Conservation (phyloP, 2,329 filamentous ascomycete species). For the Daldinia sp. region DNA sequence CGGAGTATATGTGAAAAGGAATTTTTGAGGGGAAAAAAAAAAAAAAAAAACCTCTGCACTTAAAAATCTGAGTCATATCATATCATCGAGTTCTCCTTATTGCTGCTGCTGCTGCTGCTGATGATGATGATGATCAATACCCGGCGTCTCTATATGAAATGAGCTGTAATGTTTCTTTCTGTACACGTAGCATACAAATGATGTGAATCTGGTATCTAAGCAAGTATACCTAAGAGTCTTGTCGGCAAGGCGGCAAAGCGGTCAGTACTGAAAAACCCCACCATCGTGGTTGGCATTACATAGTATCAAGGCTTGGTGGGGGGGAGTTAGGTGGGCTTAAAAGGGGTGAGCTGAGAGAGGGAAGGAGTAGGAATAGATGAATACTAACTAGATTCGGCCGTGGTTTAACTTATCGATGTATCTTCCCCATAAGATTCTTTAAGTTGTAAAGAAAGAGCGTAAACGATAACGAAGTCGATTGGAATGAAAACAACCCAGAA, state of each 20-base stretch:
- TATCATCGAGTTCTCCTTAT: not conserved
- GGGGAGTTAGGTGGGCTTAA: slow-evolving; percentile 16
- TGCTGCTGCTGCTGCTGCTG: not conserved
- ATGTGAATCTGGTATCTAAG: slow-evolving; percentile 17
- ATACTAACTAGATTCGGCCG: slow-evolving; percentile 11
- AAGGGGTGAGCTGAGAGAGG: slow-evolving; percentile 12
- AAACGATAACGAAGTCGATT: not conserved
- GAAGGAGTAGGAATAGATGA: slow-evolving; percentile 19
- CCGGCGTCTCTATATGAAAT: slow-evolving; percentile 3
- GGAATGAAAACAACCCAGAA: not conserved
- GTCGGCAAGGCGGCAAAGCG: slow-evolving; percentile 33
- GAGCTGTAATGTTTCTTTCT: slow-evolving; percentile 5
- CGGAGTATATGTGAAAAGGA: not conserved
- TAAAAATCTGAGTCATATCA: not conserved
- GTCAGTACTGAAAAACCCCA: slow-evolving; percentile 31
- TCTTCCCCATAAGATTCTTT: not conserved
- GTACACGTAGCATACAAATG: slow-evolving; percentile 26
- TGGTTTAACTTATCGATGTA: not conserved
- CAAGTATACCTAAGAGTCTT: slow-evolving; percentile 16
- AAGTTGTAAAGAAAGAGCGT: not conserved
- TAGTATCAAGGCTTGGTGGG: slow-evolving; percentile 28
- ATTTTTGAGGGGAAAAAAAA: not conserved
- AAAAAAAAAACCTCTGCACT: not conserved
- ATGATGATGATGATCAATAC: slow-evolving; percentile 12
- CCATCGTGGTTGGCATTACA: slow-evolving; percentile 36